Percentiles rank a stretch among this genome's conserved stretches.
These are phyloP conservation scores for Cymbidium sinense DNA, from an alignment of 106 monocot species.

Conservation along the genomic window DNA sequence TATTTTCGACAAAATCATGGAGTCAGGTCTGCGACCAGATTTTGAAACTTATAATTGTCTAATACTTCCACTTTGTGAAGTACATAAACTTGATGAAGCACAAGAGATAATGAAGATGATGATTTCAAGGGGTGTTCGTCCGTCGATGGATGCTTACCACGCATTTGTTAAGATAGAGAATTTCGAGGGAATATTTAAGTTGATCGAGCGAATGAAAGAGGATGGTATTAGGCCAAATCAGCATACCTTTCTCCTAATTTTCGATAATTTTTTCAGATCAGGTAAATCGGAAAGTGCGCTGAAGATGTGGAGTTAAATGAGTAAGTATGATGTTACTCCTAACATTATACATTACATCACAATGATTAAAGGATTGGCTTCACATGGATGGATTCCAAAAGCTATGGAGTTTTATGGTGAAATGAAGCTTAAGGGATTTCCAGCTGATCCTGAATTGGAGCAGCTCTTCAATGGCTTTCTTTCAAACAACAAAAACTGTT, in stretches of 20 bases:
- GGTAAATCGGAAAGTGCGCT: conserved; percentile 53
- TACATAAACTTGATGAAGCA: no score
- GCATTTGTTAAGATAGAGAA: conserved; percentile 54
- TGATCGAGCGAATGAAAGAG: conserved; percentile 57
- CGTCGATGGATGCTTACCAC: conserved; percentile 59
- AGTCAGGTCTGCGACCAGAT: no score
- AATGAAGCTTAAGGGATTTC: conserved; percentile 72
- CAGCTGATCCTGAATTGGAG: conserved; percentile 56
- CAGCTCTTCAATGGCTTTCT: conserved; percentile 35
- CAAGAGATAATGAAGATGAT: no score
- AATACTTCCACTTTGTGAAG: no score
- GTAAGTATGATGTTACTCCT: conserved; percentile 29
- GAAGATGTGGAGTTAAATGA: conserved; percentile 75
- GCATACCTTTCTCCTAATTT: conserved; percentile 47
- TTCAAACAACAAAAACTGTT: neutral
- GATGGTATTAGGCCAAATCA: conserved; percentile 36
- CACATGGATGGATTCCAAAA: conserved; percentile 60
- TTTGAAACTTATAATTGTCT: no score
- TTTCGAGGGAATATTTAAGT: conserved; percentile 38
- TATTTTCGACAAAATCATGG: no score
- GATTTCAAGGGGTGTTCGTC: no score
- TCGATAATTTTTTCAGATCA: conserved; percentile 52
- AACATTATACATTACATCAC: conserved; percentile 39
- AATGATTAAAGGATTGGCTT: conserved; percentile 53
- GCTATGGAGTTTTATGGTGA: conserved; percentile 62